These are phyloP conservation scores for Hygrocybe coccinea DNA, from an alignment of 768 basidiomycete genomes.

Conservation along the genomic window DNA sequence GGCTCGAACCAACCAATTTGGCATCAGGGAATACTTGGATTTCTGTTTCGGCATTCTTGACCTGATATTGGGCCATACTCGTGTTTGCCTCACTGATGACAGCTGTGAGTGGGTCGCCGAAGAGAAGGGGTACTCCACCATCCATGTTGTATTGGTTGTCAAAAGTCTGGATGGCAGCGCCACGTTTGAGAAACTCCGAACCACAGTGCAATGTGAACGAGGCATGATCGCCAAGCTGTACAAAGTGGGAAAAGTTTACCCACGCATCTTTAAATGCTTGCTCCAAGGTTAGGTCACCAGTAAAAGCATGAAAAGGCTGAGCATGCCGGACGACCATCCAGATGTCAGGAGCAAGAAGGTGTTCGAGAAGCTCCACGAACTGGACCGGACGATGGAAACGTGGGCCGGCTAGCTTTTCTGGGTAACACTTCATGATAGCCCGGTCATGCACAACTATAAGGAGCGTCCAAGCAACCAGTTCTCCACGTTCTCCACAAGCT, in stretches of 20 bases:
- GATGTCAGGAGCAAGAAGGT: conserved; percentile 3
- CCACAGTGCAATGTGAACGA: not conserved
- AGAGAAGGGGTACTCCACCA: conserved; percentile 3
- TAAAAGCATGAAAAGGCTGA: not conserved
- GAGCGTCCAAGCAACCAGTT: conserved; percentile 1
- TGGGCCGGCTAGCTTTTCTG: not conserved
- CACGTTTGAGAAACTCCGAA: conserved; percentile 5
- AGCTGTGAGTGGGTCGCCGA: not conserved
- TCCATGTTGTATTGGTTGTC: conserved; percentile 3
- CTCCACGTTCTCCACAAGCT: conserved; percentile 5
- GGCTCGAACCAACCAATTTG: not conserved
- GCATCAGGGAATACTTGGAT: not conserved
- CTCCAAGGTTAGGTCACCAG: not conserved
- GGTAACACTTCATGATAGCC: not conserved
- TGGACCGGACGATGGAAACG: not conserved
- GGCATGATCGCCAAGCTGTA: conserved; percentile 3
- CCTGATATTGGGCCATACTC: not conserved
- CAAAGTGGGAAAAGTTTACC: conserved; percentile 4
- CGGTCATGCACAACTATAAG: conserved; percentile 2
- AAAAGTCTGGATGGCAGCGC: not conserved
- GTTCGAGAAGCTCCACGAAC: not conserved
- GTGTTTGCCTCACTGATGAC: not conserved
- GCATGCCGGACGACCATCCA: not conserved
- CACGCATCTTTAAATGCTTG: not conserved
- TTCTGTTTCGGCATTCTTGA: not conserved